These are phyloP conservation scores for Casuarina glauca DNA, from an alignment of 306 rosid species.

Conservation along the genomic window DNA sequence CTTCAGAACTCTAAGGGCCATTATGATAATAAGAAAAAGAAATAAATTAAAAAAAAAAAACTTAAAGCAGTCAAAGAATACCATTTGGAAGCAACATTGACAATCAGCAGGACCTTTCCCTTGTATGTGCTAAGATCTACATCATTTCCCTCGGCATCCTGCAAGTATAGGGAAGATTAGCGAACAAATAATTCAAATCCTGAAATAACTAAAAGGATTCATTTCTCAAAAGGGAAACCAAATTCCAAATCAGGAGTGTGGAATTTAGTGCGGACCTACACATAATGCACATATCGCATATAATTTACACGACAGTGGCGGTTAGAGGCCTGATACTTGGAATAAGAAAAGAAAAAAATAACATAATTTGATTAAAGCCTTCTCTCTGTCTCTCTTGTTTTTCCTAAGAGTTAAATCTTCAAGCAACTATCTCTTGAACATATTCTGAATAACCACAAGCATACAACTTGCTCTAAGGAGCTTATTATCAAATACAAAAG, in stretches of 20 bases:
- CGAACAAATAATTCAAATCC: not conserved
- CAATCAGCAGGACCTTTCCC: conserved; percentile 71
- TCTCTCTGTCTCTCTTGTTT: not conserved
- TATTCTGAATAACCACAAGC: not conserved
- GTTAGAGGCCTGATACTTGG: not conserved
- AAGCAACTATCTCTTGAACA: not conserved
- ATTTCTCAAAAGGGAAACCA: not conserved
- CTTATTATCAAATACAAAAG: not conserved
- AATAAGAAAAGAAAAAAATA: not conserved
- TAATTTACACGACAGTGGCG: not conserved
- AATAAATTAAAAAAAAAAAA: not conserved
- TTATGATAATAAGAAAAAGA: too few species aligned
- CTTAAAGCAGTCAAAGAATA: conserved; percentile 19
- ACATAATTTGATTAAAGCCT: not conserved
- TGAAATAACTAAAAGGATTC: not conserved
- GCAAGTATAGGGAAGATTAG: conserved; percentile 20
- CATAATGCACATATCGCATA: not conserved
- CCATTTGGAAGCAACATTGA: conserved; percentile 98
- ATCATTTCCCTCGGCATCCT: conserved; percentile 76
- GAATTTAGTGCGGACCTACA: not conserved
- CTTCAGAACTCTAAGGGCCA: not conserved
- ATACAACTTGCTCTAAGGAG: not conserved
- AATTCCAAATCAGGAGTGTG: not conserved
- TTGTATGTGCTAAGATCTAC: conserved; percentile 57
- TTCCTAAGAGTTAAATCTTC: not conserved